Conservation (phyloP, 2,329 filamentous ascomycete species). For the Remersonia thermophila region DNA sequence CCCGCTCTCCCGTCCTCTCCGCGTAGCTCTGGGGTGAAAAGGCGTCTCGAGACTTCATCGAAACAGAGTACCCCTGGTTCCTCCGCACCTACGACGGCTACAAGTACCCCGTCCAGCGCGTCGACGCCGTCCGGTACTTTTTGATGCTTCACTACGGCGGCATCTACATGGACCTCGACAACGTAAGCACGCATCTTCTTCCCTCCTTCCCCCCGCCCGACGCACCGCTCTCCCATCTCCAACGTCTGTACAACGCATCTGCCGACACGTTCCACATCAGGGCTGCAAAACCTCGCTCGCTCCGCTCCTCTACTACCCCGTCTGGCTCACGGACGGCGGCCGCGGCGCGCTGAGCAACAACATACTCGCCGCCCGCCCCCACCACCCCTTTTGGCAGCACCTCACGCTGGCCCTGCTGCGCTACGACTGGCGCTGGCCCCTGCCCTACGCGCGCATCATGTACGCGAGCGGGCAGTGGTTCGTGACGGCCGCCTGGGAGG, state of each 20-base stretch:
- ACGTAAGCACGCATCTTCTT: slow-evolving; percentile 9
- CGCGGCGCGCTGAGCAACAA: slow-evolving; percentile 19
- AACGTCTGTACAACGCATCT: not conserved
- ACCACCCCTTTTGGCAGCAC: slow-evolving; percentile 16
- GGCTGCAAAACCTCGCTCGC: slow-evolving; percentile 15
- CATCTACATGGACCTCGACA: slow-evolving; percentile 69
- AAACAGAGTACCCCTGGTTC: slow-evolving; percentile 65
- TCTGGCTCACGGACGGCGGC: slow-evolving; percentile 17
- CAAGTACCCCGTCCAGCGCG: slow-evolving; percentile 62
- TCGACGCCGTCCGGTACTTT: slow-evolving; percentile 71
- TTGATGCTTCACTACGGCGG: slow-evolving; percentile 65
- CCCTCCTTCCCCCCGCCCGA: not conserved
- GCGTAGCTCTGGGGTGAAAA: slow-evolving; percentile 68
- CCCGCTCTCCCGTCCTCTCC: not conserved
- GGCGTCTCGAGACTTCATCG: slow-evolving; percentile 58
- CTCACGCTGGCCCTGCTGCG: slow-evolving; percentile 13
- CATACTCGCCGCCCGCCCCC: slow-evolving; percentile 15
- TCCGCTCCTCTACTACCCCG: slow-evolving; percentile 15
- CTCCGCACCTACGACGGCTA: slow-evolving; percentile 63
- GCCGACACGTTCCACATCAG: slow-evolving; percentile 1
- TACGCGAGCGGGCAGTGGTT: slow-evolving; percentile 20
- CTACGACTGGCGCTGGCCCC: slow-evolving; percentile 15
- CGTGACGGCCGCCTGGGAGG: slow-evolving; percentile 18
- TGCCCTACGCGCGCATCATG: slow-evolving; percentile 17
- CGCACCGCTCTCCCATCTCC: not conserved